Evolutionary conservation across 163 green algal species (phyloP).

Genomic region (Prototheca wickerhamii): DNA sequence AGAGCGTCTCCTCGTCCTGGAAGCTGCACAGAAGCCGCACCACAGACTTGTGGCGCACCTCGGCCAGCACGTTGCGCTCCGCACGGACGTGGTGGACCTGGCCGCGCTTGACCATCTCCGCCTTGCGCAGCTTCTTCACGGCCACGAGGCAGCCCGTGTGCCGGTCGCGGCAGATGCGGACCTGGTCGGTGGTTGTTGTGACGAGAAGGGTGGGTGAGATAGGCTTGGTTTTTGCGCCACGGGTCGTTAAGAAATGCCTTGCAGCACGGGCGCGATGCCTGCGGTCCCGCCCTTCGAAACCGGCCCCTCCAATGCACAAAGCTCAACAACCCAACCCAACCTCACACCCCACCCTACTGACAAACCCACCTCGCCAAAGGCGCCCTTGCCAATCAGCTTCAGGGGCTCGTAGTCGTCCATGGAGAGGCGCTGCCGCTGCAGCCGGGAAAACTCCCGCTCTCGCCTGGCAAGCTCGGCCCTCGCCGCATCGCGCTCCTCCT

Average conservation of each 20-base stretch:
- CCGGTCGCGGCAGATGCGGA: slow-evolving; percentile 81
- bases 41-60: slow-evolving; percentile 71
- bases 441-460: slow-evolving; percentile 74
- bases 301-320: too few relatives aligned
- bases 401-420: slow-evolving; percentile 91
- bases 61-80: slow-evolving; percentile 91
- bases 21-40: slow-evolving; percentile 96
- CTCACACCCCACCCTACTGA: not conserved
- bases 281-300: too few relatives aligned
- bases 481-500: slow-evolving; percentile 23
- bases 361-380: slow-evolving; percentile 88
- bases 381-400: slow-evolving; percentile 91
- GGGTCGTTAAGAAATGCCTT: too few relatives aligned
- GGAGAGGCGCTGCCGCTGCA: slow-evolving; percentile 73
- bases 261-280: too few relatives aligned
- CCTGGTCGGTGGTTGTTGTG: too few relatives aligned
- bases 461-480: slow-evolving; percentile 60
- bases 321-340: not conserved
- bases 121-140: slow-evolving; percentile 97
- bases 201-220: too few relatives aligned
- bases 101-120: slow-evolving; percentile 89
- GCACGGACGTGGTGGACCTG: slow-evolving; percentile 96
- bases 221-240: too few relatives aligned
- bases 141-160: slow-evolving; percentile 78
- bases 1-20: slow-evolving; percentile 90